Evolutionary conservation across 495 filamentous ascomycete genomes (phyloP), one percentile per base, ranked within the genome.

Genomic region (Talaromyces wortmannii): DNA sequence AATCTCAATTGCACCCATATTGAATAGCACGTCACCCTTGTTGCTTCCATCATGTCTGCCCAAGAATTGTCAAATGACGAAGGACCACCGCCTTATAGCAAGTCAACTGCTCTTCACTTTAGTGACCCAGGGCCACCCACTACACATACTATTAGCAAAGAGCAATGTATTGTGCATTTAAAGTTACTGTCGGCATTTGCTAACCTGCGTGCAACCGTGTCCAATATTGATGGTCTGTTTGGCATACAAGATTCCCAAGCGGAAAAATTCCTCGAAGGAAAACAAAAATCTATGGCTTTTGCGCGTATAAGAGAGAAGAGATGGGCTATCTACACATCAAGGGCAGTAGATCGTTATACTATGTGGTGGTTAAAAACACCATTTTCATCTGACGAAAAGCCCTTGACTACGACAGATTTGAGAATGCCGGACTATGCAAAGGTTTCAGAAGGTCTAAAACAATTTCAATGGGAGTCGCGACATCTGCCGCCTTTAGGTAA

Each of bases 301-400:
- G 68, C 59, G 43, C 64, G 56, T 43, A 75, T 91, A 33, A 70
- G 83, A 15, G 87, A 94, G 71, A 91, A 91, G 71, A 76, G 87
- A 64, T 95, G 91, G 91, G 79, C 79, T 6, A 63, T 92, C 33
- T 92, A 86, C 56, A 75, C 90, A 30, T 81, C 86, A 6, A 78
- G 84, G 42, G 90, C 91, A 3, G 86, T 83, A 0, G 81, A 87
- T 15, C 76, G 90, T 12, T 95, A 91, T 63, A 74, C 83, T 42
- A 66, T 64, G 3, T 95, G 90, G 90, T 90, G 87, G 83, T 61
- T 33, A 7, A 66, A 42, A 36, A 61, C n/a, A 55, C 32, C 1
- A 59, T 70, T 64, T 59, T 18, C 50, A 13, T 45, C 40, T n/a
- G 53, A 60, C 13, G 30, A 50, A n/a, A 5, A 40, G 36, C 45